Evolutionary conservation across 441 rosid genomes (phyloP), one percentile per base, ranked within the genome.

Genomic region (Metrosideros polymorpha): DNA sequence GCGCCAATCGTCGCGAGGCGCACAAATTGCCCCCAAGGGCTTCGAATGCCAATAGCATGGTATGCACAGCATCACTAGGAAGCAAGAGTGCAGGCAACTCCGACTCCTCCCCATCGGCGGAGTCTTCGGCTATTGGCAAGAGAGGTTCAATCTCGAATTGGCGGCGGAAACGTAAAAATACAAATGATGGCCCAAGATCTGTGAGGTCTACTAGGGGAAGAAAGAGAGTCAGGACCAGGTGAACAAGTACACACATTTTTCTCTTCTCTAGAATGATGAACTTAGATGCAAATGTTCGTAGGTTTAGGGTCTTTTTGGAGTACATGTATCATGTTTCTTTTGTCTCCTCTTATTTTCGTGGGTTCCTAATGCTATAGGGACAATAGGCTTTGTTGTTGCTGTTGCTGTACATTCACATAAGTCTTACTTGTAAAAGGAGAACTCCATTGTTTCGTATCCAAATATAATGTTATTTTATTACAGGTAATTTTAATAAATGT

Each of bases 171-270:
- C 87, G 85, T 4, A 90, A 91, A 6, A 59, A 47, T 14, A 88
- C 90, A 86, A 89, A 87, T 12, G 75, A 35, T 10, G 25, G 51
- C 50, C 87, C 66, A 30, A 61, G 54, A 75, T 77, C 90, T 2
- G 89, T 89, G 87, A 93, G 63, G 45, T 83, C 91, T 12, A 35
- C 82, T 0, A 91, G 85, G 54, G 93, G 93, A 75, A 83, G 93
- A 52, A 93, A 92, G 92, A 91, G 89, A 89, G 82, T 12, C 35
- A 90, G 92, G 50, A 90, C 86, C 6, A 84, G 88, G 79, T 94
- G 91, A 93, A 22, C 79, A 71, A 71, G 79, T 10, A 22, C 49
- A 39, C 0, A 22, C 7, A 14, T 27, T 57, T n/a, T 61, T 29
- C n/a, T 35, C 29, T 35, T 24, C 47, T 35, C 5, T 35, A 22